These are phyloP conservation scores for Sphagnum magellanicum DNA, from an alignment of 228 moss, liverwort and hornwort species.

Conservation along the genomic window DNA sequence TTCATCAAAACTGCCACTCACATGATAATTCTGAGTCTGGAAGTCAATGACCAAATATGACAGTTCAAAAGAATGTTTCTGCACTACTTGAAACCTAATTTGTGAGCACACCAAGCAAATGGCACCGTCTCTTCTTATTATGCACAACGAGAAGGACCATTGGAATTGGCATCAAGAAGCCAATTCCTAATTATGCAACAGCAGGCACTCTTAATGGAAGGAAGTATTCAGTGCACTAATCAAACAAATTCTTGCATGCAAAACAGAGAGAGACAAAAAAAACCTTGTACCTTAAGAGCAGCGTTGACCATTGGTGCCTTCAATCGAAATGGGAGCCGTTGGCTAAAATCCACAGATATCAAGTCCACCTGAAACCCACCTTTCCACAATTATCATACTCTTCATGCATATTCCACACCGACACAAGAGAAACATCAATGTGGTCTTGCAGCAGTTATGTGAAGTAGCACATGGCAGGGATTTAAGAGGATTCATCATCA, in stretches of 20 bases:
- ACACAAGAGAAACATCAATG: too few relatives aligned
- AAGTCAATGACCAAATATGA: too few relatives aligned
- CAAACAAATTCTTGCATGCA: neutral
- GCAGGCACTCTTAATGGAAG: slow-evolving; percentile 53
- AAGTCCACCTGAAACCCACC: slow-evolving; percentile 67
- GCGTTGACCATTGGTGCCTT: slow-evolving; percentile 62
- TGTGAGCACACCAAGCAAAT: too few relatives aligned
- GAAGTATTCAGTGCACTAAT: slow-evolving; percentile 1
- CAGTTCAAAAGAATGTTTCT: too few relatives aligned
- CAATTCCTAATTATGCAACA: slow-evolving; percentile 75
- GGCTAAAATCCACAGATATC: slow-evolving; percentile 70
- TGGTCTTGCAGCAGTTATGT: neutral
- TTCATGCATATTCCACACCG: too few relatives aligned
- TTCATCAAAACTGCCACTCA: too few relatives aligned
- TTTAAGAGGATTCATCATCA: too few relatives aligned
- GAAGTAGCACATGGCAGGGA: neutral
- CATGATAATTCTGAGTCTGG: too few relatives aligned
- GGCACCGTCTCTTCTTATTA: too few relatives aligned
- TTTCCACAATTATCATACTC: neutral
- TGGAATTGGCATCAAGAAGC: neutral
- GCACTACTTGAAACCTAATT: too few relatives aligned
- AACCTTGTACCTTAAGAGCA: slow-evolving; percentile 59
- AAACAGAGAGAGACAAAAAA: neutral
- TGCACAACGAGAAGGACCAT: too few relatives aligned
- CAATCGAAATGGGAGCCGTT: slow-evolving; percentile 75